Percentiles rank a stretch among this genome's conserved stretches.
phyloP scores from a whole-genome alignment of 441 rosid species.

The Gossypium gossypioides region DNA sequence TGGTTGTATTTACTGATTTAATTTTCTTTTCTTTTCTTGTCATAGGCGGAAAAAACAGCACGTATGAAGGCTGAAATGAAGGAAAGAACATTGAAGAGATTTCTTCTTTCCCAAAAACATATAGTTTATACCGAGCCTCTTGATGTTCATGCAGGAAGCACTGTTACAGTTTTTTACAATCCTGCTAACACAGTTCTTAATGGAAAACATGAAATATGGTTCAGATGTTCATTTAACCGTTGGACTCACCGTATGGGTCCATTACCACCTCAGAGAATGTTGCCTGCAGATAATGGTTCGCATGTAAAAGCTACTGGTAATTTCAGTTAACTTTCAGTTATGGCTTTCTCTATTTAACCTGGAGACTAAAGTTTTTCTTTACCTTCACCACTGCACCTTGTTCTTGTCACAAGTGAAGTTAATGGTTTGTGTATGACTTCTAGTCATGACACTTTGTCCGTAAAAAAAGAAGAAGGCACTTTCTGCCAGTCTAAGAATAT shows the following conservation, averaged over 20 bases:
- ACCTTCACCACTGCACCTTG: background rate
- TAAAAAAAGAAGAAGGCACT: background rate
- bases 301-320: conserved; percentile 61
- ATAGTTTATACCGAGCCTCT: conserved; percentile 83
- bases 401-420: background rate
- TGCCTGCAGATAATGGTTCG: conserved; percentile 43
- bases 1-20: background rate
- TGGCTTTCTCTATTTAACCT: background rate
- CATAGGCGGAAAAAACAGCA: conserved; percentile 60
- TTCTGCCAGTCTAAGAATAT: background rate
- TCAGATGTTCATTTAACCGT: conserved; percentile 81
- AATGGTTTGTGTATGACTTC: background rate
- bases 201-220: conserved; percentile 84
- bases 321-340: conserved; percentile 7
- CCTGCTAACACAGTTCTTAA: conserved; percentile 75
- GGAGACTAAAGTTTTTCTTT: background rate
- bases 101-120: conserved; percentile 76
- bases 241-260: conserved; percentile 79
- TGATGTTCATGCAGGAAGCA: conserved; percentile 67
- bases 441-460: background rate
- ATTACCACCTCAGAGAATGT: conserved; percentile 79
- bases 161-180: conserved; percentile 62
- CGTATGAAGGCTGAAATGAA: conserved; percentile 73
- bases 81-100: conserved; percentile 60
- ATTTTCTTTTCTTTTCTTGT: conserved; percentile 16